Evolutionary conservation across 495 filamentous ascomycete species (phyloP).

Genomic region (Neurospora sp.): DNA sequence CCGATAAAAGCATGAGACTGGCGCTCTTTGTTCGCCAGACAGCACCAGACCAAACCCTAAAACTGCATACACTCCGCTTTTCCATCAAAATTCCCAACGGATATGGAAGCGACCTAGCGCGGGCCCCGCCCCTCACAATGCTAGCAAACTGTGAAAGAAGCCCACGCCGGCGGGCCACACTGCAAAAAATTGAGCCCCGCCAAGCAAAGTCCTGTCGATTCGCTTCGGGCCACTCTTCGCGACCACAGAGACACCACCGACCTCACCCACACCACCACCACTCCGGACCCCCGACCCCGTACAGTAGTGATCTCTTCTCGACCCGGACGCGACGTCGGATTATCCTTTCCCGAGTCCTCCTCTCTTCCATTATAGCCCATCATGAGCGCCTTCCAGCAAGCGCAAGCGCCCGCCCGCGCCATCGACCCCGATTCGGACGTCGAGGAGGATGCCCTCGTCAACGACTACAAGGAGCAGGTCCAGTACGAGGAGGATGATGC

Average conservation of each 20-base stretch:
- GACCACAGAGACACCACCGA: slow-evolving; percentile 13
- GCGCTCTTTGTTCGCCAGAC: neutral
- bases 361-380: slow-evolving; percentile 3
- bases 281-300: slow-evolving; percentile 5
- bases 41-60: neutral
- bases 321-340: slow-evolving; percentile 1
- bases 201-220: slow-evolving; percentile 15
- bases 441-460: slow-evolving; percentile 87
- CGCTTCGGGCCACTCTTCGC: slow-evolving; percentile 18
- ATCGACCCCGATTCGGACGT: slow-evolving; percentile 78
- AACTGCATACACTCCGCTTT: neutral
- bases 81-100: neutral
- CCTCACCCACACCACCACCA: slow-evolving; percentile 6
- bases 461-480: slow-evolving; percentile 91
- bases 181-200: slow-evolving; percentile 27
- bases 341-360: neutral
- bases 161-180: neutral
- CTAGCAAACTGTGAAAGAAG: neutral
- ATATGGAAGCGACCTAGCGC: neutral
- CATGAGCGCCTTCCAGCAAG: slow-evolving; percentile 45
- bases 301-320: neutral
- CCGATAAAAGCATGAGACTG: neutral
- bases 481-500: slow-evolving; percentile 78
- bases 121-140: neutral
- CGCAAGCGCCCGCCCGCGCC: slow-evolving; percentile 39